Base-by-base conservation (phyloP, 1,284 basidiomycete genomes). In the Porogramme epimiltina region DNA sequence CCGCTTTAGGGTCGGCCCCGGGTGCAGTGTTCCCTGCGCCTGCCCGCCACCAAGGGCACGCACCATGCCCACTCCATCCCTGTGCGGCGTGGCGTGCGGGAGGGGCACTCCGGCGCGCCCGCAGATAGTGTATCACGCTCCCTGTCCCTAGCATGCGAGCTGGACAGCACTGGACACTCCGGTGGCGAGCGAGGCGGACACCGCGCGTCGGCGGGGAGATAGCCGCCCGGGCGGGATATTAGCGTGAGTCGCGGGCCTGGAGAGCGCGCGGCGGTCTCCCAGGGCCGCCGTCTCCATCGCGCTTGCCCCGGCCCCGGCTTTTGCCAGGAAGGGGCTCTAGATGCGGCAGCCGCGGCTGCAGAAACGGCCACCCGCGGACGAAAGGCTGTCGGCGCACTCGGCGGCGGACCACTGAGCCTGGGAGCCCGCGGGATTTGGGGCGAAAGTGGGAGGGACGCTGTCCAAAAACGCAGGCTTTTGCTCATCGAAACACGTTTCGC, bases 401-500 rank as follows among this genome's bases (percentile, higher is more conserved):
- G 47, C 49, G 45, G 45, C 11, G 42, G 45, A 48, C 48, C 34
- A 45, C 25, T 55, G 48, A 59, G 59, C 41, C 47, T 49, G 46
- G 53, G 41, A 42, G 52, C 18, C 31, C 51, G 52, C 53, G 50
- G 39, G 26, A n/a, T 43, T 59, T 61, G 42, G 40, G 45, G 47
- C 52, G 39, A 57, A 62, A 64, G 60, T 60, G 46, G 62, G 56
- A 56, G 60, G 44, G 50, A 46, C 56, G 56, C 65, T 55, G 55
- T 55, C 59, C 60, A 59, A 70, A 68, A 66, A 60, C 66, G 65
- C 61, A 61, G 44, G 54, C 52, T 64, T n/a, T 64, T 66, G 69
- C 74, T 74, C 75, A 72, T 76, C 77, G 78, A 78, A 77, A 79
- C 77, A 78, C 76, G 76, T 78, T 79, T 73, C 69, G 75, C 73